These are phyloP conservation scores for Termitomyces heimii DNA, from an alignment of 768 basidiomycete species.

Conservation along the genomic window DNA sequence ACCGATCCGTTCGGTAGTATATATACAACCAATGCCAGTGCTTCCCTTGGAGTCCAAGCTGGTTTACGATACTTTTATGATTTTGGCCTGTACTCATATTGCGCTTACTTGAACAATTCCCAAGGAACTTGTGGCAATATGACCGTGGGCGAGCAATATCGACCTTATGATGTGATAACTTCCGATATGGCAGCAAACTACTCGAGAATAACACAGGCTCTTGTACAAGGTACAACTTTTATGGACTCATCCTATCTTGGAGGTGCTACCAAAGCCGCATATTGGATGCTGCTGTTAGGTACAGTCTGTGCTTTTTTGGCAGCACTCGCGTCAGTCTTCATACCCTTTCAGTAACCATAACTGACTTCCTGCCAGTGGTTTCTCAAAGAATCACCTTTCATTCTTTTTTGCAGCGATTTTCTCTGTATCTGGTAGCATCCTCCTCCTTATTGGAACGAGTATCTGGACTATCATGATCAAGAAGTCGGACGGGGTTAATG, in stretches of 20 bases:
- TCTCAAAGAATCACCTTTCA: constrained; percentile 56
- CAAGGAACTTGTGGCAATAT: constrained; percentile 61
- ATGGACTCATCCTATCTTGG: constrained; percentile 57
- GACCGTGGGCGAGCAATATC: constrained; percentile 52
- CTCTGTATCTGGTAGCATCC: constrained; percentile 51
- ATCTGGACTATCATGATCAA: constrained; percentile 78
- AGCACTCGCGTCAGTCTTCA: constrained; percentile 51
- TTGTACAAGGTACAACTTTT: constrained; percentile 51
- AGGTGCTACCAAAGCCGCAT: constrained; percentile 59
- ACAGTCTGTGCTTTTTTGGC: constrained; percentile 63
- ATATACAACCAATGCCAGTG: constrained; percentile 60
- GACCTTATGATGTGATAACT: constrained; percentile 58
- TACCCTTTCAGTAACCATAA: constrained; percentile 5
- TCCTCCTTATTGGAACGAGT: constrained; percentile 62
- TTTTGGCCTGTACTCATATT: constrained; percentile 80
- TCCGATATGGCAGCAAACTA: constrained; percentile 68
- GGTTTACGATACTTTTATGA: constrained; percentile 70
- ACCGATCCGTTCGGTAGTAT: constrained; percentile 56
- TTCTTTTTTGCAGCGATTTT: constrained; percentile 65
- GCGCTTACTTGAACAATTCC: constrained; percentile 58
- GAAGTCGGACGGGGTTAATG: constrained; percentile 56
- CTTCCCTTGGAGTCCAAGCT: constrained; percentile 46
- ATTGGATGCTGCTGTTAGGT: constrained; percentile 70
- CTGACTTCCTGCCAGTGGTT: constrained; percentile 40
- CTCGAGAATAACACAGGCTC: constrained; percentile 42